These are phyloP conservation scores for Cladosporium sp. DNA, from an alignment of 2,329 filamentous ascomycete species.

Conservation along the genomic window DNA sequence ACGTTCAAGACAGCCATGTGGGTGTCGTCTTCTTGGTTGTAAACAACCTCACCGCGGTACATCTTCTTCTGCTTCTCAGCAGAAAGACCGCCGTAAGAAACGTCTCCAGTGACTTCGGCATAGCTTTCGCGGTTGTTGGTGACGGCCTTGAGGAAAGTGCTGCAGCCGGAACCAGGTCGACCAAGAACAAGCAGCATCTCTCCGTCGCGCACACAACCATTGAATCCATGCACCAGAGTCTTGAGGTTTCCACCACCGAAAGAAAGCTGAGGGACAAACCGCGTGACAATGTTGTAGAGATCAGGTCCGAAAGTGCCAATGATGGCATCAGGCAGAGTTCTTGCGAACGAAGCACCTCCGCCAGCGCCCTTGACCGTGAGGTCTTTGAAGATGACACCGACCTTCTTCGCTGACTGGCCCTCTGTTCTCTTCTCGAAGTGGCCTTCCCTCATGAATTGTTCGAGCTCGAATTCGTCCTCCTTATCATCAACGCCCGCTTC, in stretches of 20 bases:
- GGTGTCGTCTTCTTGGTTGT: conserved; percentile 71
- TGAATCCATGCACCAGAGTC: conserved; percentile 61
- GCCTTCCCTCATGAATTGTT: conserved; percentile 66
- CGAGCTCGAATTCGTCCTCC: conserved; percentile 61
- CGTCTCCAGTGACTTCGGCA: conserved; percentile 62
- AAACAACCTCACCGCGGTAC: conserved; percentile 72
- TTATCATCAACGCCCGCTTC: conserved; percentile 44
- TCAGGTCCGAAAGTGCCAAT: conserved; percentile 77
- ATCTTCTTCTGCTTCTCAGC: conserved; percentile 62
- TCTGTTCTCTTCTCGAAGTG: conserved; percentile 69
- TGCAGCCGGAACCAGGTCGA: conserved; percentile 68
- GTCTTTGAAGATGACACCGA: conserved; percentile 72
- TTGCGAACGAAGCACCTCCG: conserved; percentile 62
- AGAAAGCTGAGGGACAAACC: conserved; percentile 49
- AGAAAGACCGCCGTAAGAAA: conserved; percentile 67
- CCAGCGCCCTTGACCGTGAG: conserved; percentile 69
- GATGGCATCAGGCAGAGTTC: conserved; percentile 68
- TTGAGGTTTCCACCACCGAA: conserved; percentile 47
- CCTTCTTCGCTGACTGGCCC: conserved; percentile 65
- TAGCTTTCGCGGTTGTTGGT: conserved; percentile 64
- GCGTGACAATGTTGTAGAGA: conserved; percentile 59
- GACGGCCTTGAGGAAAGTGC: conserved; percentile 71
- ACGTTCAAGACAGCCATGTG: conserved; percentile 72
- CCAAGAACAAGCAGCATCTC: conserved; percentile 72
- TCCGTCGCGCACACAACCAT: conserved; percentile 56